These are phyloP conservation scores for Tylopilus balloui DNA, from an alignment of 768 basidiomycete genomes.

Conservation along the genomic window DNA sequence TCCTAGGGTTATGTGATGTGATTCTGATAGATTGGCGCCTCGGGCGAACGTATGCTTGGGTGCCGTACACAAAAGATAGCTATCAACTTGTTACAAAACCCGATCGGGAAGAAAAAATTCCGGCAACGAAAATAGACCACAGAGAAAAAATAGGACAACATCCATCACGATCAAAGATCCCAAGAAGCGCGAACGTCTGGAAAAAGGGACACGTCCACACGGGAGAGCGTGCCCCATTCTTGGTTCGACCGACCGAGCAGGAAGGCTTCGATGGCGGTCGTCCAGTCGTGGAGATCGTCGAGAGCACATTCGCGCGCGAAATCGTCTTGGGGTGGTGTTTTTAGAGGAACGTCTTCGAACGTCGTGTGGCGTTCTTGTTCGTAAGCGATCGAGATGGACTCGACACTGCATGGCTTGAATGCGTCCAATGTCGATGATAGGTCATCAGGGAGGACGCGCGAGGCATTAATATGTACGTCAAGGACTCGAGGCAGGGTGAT, in stretches of 20 bases:
- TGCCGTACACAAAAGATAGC: background rate
- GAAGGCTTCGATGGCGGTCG: slow-evolving; percentile 18
- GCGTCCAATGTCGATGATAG: slow-evolving; percentile 21
- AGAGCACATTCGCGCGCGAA: slow-evolving; percentile 29
- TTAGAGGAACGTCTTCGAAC: background rate
- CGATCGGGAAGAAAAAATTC: background rate
- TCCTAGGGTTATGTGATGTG: background rate
- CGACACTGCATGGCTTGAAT: slow-evolving; percentile 14
- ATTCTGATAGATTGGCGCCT: background rate
- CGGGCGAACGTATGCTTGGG: background rate
- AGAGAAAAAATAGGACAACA: background rate
- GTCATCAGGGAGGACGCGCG: slow-evolving; percentile 22
- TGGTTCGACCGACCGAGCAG: slow-evolving; percentile 11
- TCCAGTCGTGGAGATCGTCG: slow-evolving; percentile 31
- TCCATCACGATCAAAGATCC: slow-evolving; percentile 17
- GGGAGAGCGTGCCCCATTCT: slow-evolving; percentile 17
- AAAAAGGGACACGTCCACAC: slow-evolving; percentile 16
- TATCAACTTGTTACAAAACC: background rate
- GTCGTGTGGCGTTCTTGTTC: slow-evolving; percentile 7
- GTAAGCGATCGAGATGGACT: slow-evolving; percentile 23
- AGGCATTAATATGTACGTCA: slow-evolving; percentile 26
- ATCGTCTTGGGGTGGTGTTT: slow-evolving; percentile 15
- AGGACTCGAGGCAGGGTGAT: slow-evolving; percentile 9
- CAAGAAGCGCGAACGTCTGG: slow-evolving; percentile 19
- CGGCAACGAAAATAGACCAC: background rate